Base-by-base conservation (phyloP, 2,329 filamentous ascomycete species). In the Aspergillus felis region DNA sequence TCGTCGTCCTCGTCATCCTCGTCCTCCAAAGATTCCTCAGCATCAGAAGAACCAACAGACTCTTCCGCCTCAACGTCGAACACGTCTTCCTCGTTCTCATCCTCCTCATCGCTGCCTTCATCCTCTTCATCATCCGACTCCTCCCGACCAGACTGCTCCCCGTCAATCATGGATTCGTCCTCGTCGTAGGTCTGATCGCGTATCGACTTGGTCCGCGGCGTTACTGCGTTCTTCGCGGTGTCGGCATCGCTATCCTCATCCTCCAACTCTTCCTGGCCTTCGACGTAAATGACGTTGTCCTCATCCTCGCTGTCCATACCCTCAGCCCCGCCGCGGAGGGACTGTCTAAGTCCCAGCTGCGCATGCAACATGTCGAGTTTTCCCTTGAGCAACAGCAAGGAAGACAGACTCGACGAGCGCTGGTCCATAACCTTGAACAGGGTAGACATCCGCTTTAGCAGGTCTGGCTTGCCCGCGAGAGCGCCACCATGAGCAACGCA, bases 331-430 rank as follows among this genome's bases (percentile, higher is more conserved):
- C 77, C 81, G 67, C 88, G 85, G 75, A 92, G 85, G 60, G 83
- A 84, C 67, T 85, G 86, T 51, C 94, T 83, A 66, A 96, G 78
- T 66, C 90, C 86, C 74, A 97, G 87, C 76, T 99, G 94, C 6
- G 91, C 88, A 68, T 94, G 89, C 51, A 97, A 82, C 85, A 99
- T 91, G 71, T 97, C 93, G 32, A 99, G 82, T 76, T 97, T 96
- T 25, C 94, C 94, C 79, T 97, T 97, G 59, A 99, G 82, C 22
- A 92, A 85, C 38, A 99, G 80, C 49, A 99, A 80, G 63, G 89
- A 91, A 60, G 89, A 87, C 25, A 97, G 81, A 17, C 91, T 92
- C 62, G 87, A 87, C 35, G 92, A 88, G 46, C 94, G 87, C 76
- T 96, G 91, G 61, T 92, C 88, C 58, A 97, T 84, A 20, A 97